phyloP scores from a whole-genome alignment of 331 rosid genomes.

The Quercus phellos region DNA sequence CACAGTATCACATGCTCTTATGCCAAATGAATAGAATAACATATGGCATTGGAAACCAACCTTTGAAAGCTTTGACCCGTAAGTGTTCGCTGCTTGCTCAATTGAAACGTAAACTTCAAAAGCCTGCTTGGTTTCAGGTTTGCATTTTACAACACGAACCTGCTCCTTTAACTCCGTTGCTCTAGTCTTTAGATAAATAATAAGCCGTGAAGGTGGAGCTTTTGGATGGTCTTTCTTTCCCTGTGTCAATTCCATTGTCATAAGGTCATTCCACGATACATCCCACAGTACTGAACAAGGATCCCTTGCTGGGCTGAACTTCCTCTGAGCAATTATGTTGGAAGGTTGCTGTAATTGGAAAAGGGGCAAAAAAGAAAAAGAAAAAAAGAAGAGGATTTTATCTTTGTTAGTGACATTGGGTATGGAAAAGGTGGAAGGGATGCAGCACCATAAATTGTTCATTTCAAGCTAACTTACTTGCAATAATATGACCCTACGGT shows the following conservation, averaged over 20 bases:
- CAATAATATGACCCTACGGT: constrained; percentile 76
- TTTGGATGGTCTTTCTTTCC: constrained; percentile 78
- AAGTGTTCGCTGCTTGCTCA: constrained; percentile 63
- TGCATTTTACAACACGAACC: constrained; percentile 58
- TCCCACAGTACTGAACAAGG: constrained; percentile 95
- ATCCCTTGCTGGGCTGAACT: constrained; percentile 92
- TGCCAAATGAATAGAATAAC: neutral
- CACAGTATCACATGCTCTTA: neutral
- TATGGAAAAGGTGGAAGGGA: neutral
- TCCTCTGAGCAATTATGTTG: constrained; percentile 77
- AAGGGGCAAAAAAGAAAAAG: neutral
- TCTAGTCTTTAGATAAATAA: constrained; percentile 59
- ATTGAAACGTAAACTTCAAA: constrained; percentile 75
- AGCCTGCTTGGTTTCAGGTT: constrained; percentile 58
- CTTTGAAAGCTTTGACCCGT: constrained; percentile 64
- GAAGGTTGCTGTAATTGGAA: constrained; percentile 80
- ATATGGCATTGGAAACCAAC: constrained; percentile 32
- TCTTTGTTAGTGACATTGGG: neutral
- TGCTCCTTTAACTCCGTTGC: constrained; percentile 66
- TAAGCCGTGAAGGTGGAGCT: constrained; percentile 60
- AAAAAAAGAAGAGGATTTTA: neutral
- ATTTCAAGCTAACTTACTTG: constrained; percentile 55
- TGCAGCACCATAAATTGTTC: constrained; percentile 8
- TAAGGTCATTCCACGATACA: constrained; percentile 76
- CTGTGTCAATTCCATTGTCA: constrained; percentile 62